Percentiles rank a stretch among this genome's conserved stretches.
Conservation (phyloP, 2,329 filamentous ascomycete genomes). For the Fusarium agapanthi region DNA sequence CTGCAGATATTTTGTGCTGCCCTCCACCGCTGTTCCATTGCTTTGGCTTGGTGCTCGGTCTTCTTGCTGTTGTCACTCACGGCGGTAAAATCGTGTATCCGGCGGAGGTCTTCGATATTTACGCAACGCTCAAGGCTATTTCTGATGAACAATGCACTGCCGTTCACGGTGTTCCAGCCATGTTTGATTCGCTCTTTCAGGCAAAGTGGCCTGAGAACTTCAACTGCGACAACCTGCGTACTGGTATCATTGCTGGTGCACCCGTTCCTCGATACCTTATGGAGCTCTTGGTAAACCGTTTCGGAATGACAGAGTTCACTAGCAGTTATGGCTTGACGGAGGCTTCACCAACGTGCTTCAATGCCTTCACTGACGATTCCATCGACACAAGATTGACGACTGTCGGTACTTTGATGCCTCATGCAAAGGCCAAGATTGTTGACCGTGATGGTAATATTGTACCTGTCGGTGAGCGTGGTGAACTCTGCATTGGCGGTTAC, state of each 20-base stretch:
- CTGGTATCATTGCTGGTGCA: conserved; percentile 81
- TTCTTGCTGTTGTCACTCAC: conserved; percentile 77
- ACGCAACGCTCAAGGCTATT: conserved; percentile 72
- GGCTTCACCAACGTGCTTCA: conserved; percentile 82
- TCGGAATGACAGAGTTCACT: conserved; percentile 80
- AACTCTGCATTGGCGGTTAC: conserved; percentile 82
- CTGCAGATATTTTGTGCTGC: conserved; percentile 77
- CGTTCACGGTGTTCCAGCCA: conserved; percentile 82
- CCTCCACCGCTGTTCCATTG: conserved; percentile 88
- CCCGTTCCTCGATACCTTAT: conserved; percentile 80
- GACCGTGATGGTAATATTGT: conserved; percentile 72
- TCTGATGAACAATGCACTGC: conserved; percentile 75
- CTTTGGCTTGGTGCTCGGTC: conserved; percentile 81
- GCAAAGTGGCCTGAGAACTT: conserved; percentile 53
- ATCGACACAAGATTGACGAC: conserved; percentile 73
- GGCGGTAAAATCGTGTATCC: conserved; percentile 81
- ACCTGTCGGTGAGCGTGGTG: conserved; percentile 73
- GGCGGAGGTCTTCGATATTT: conserved; percentile 75
- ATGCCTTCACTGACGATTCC: conserved; percentile 77
- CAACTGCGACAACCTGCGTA: conserved; percentile 66
- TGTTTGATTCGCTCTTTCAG: conserved; percentile 76
- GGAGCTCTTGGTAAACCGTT: conserved; percentile 73
- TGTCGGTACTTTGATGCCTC: conserved; percentile 79
- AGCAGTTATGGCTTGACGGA: conserved; percentile 79
- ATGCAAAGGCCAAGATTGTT: conserved; percentile 80